Base-by-base conservation (phyloP, 2,329 filamentous ascomycete genomes). In the Fusarium virguliforme region DNA sequence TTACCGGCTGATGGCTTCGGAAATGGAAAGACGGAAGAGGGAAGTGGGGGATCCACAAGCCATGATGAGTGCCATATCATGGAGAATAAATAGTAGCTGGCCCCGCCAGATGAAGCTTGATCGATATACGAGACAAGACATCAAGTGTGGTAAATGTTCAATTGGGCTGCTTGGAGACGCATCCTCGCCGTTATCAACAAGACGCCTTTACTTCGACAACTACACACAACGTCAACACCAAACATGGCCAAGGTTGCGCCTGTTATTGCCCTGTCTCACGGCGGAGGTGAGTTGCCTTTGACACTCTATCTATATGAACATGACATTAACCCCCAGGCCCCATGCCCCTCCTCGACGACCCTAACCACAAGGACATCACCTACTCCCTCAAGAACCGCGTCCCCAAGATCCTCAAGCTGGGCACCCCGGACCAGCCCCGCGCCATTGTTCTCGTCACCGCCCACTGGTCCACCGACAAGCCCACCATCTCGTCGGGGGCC, bases 401-500 rank as follows among this genome's bases (percentile, higher is more conserved):
- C 7, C 88, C 89, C 55, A 79, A 85, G 73, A 83, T 90, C 56
- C 84, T 91, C 51, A 82, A 84, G 69, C 83, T 91, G 3, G 82
- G 84, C 40, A 87, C 87, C 0, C 76, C 85, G 1, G 79, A 85
- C 1, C 81, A 84, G 12, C 85, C 84, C 0, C 81, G 81, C 9
- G 88, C 85, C 26, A 88, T 90, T 50, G 80, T 89, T 9, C 79
- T 90, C 34, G 82, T 90, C 13, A 90, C 88, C 0, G 88, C 88
- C 4, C 88, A 90, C 79, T 90, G 88, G 88, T 83, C 83, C 3
- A 84, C 85, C 3, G 51, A 68, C 13, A 78, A 77, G 8, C 87
- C 88, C 1, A 84, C 82, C 43, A 85, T 91, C 64, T 87, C 86
- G 12, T 86, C 84, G 3, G 84, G 74, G 4, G 73, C 79, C 22